Evolutionary conservation across 169 alveolate species (phyloP), one percentile per base, ranked within the genome.

Genomic region (Cryptosporidium parvum): DNA sequence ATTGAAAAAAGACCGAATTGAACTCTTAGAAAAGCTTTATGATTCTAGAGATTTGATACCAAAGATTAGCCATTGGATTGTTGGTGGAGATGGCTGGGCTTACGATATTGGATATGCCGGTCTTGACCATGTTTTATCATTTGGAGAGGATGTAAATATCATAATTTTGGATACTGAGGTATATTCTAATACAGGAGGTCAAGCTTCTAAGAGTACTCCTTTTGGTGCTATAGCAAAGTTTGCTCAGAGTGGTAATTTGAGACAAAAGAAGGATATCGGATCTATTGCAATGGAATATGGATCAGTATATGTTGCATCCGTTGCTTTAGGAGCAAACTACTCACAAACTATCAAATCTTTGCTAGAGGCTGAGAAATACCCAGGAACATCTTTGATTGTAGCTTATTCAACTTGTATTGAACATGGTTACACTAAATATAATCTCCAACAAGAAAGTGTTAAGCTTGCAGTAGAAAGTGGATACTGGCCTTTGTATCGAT

Each of bases 71-170:
- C 92, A 85, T 31, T 91, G 93, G 93, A 86, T 91, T 31, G 75
- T 87, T 39, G 95, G 94, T 0, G 95, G 95, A 10, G 95, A 93
- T 58, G 95, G 95, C 53, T 93, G 95, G 94, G 94, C 94, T 18
- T 93, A 93, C 59, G 95, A 93, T 85, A 93, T 93, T 45, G 95
- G 94, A 69, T 91, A 71, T 62, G 93, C 93, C 16, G 93, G 95
- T 2, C 67, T 93, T 75, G 94, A 91, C 85, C 93, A 91, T 52
- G 93, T 93, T 12, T 44, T 91, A 35, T 86, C 93, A 26, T 85
- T 35, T 65, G 91, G 92, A 31, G 93, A 87, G 33, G 84, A 91
- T 67, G 87, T 91, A 39, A 91, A 92, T 85, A 75, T 92, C 52
- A 29, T 92, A 65, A 92, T 92, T 58, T 51, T 92, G 85, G 94